Base-by-base conservation (phyloP, 441 rosid species). In the Pelargonium fulgidum region DNA sequence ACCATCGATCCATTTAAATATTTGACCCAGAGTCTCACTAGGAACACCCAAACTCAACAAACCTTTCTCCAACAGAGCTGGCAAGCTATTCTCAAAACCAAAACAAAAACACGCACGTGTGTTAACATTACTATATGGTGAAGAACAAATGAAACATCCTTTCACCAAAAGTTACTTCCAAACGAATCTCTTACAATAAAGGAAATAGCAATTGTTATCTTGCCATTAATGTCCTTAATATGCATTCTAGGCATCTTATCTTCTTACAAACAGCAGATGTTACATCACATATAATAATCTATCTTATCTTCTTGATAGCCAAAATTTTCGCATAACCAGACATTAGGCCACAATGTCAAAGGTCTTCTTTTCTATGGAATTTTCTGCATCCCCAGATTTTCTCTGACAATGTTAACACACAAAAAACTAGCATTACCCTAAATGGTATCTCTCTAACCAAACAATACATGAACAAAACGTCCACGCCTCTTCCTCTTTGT, bases 1-100 rank as follows among this genome's bases (percentile, higher is more conserved):
- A 26, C 70, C 76, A 62, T 75, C 87, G 69, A 81, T 47, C 89
- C 87, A 82, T 65, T 86, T 86, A 75, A 91, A 88, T 45, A 94
- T 44, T 59, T 78, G 47, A 22, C 86, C 85, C 42, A 94, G 79
- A 83, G 83, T 72, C 76, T 78, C 82, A 58, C 56, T 50, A 1
- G 97, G 86, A 64, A 90, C 52, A 0, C 99, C 99, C 72, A 91
- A 20, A 80, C 90, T 90, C 2, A 89, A 83, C 78, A 91, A 85
- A 54, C 92, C 85, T 78, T 81, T 83, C 89, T 77, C 86, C 79
- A 91, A 69, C 56, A 64, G 67, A 20, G 80, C 82, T 63, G 88
- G 84, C 72, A 89, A 85, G 77, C 99, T 93, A 68, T 59, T 68
- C 70, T 72, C 64, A 77, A 11, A 70, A 42, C 52, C 54, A 12